Evolutionary conservation across 1,139 yeast genomes (phyloP).

Genomic region (Saccharomyces hybrid): DNA sequence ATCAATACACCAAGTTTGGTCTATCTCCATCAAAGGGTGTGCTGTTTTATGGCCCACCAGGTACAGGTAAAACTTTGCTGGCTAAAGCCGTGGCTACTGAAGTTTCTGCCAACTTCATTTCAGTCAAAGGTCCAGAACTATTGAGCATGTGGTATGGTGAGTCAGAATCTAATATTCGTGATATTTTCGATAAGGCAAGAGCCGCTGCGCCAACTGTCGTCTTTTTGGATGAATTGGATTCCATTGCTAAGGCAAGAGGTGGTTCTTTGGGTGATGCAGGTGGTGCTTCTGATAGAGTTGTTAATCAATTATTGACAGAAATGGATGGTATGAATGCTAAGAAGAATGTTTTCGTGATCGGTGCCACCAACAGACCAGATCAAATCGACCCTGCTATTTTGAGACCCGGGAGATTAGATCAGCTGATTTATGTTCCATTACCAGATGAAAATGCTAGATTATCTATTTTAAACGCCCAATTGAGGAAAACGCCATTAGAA

Average conservation of each 20-base stretch:
- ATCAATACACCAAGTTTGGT: constrained; percentile 96
- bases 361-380: constrained; percentile 98
- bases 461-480: constrained; percentile 89
- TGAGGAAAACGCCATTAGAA: constrained; percentile 96
- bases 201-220: constrained; percentile 99
- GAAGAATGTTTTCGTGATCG: constrained; percentile 96
- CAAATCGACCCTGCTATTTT: constrained; percentile 97
- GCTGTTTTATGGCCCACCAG: constrained; percentile 97
- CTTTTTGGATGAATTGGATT: constrained; percentile 93
- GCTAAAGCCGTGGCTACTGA: constrained; percentile 99
- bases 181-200: constrained; percentile 95
- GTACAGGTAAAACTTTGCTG: constrained; percentile 96
- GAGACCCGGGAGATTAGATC: constrained; percentile 99
- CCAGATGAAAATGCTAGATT: constrained; percentile 94
- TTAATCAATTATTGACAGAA: constrained; percentile 94
- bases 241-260: constrained; percentile 97
- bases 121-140: constrained; percentile 95
- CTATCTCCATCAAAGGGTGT: constrained; percentile 97
- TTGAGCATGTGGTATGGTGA: constrained; percentile 99
- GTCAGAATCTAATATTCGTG: constrained; percentile 94
- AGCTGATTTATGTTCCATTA: constrained; percentile 94
- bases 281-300: constrained; percentile 97
- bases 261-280: constrained; percentile 92
- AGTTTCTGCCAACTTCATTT: constrained; percentile 92
- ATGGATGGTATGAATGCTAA: constrained; percentile 99